Evolutionary conservation across 331 rosid genomes (phyloP), one percentile per base, ranked within the genome.

Genomic region (Telfairia occidentalis): DNA sequence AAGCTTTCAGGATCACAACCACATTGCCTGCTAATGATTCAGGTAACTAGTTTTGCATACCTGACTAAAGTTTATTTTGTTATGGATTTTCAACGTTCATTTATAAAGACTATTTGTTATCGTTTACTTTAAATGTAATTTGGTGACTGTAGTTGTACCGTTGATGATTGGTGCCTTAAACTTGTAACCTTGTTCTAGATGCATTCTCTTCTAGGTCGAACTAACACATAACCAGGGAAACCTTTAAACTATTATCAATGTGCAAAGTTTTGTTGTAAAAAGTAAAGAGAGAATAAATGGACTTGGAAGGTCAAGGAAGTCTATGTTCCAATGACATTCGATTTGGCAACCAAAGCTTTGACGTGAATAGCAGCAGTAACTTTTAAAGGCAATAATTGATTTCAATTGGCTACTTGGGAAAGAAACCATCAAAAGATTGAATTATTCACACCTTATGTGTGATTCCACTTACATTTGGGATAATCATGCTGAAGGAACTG

Each of bases 21-120:
- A 8, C 80, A 63, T 61, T 81, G 42, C 77, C 73, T 55, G 67
- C 83, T 45, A 73, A 32, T 81, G 80, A 73, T 15, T 50, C 65
- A 75, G 81, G 77, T 77, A 83, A 69, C 50, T 21, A 43, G 43
- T 42, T 74, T 74, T 48, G 69, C 30, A 42, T 46, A 37, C 38
- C 40, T 26, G 3, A 23, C 13, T 19, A 28, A 70, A 43, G 16
- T 3, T 24, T 42, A 67, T 0, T 55, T 61, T 61, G 42, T 32
- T 35, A 7, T 35, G 29, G 29, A 32, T 18, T 30, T 61, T 61
- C 9, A 57, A 49, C 38, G 42, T 23, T 35, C n/a, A n/a, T n/a
- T 58, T 66, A 35, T 21, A 3, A 64, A 9, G 21, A n/a, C 35
- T n/a, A 1, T 38, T n/a, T n/a, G n/a, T n/a, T 35, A 9, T 35